These are phyloP conservation scores for Penicillium nordicum DNA, from an alignment of 2,329 filamentous ascomycete genomes.

Conservation along the genomic window DNA sequence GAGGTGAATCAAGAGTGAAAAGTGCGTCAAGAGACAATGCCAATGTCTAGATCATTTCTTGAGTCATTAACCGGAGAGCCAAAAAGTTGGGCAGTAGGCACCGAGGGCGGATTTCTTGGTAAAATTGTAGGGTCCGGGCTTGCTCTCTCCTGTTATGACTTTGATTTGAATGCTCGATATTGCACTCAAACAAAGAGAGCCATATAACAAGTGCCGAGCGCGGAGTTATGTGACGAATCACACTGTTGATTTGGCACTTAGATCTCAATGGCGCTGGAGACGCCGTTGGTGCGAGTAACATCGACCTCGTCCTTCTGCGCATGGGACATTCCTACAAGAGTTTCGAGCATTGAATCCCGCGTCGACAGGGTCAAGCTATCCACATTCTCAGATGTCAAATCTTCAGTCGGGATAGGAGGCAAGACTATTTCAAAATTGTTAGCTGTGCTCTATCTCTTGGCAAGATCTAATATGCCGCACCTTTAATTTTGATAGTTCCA, in stretches of 20 bases:
- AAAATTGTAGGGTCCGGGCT: background rate
- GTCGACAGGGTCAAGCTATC: slow-evolving; percentile 67
- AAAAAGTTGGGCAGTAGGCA: background rate
- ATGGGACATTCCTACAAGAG: slow-evolving; percentile 44
- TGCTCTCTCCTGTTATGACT: background rate
- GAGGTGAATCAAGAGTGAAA: background rate
- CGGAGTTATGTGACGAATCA: background rate
- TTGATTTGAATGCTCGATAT: background rate
- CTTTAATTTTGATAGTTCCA: slow-evolving; percentile 71
- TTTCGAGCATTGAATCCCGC: slow-evolving; percentile 71
- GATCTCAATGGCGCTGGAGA: slow-evolving; percentile 36
- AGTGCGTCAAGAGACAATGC: background rate
- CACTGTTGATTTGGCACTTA: slow-evolving; percentile 19
- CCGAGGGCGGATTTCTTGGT: background rate
- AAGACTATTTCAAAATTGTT: slow-evolving; percentile 55
- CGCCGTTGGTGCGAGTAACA: slow-evolving; percentile 20
- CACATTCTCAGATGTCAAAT: slow-evolving; percentile 71
- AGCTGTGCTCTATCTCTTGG: background rate
- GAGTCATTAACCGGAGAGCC: background rate
- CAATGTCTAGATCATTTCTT: background rate
- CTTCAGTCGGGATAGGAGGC: slow-evolving; percentile 72
- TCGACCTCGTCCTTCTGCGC: slow-evolving; percentile 21
- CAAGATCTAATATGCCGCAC: slow-evolving; percentile 45
- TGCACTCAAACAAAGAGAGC: background rate
- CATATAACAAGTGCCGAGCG: background rate